Conservation (phyloP, 179 eudicot genomes). For the Amaranthus tricolor region DNA sequence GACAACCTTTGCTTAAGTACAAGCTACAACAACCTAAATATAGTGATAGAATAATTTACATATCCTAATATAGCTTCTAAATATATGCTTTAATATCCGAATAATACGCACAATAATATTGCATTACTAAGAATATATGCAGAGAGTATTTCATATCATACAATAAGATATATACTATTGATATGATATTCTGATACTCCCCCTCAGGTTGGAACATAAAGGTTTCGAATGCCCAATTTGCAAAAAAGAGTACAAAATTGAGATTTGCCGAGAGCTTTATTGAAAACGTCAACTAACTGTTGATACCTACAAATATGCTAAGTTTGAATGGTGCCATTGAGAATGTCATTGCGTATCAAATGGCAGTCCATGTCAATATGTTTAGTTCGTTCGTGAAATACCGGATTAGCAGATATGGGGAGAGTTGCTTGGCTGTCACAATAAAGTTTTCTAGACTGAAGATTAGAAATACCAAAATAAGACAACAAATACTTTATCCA, state of each 20-base stretch:
- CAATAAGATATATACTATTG: too few relatives aligned
- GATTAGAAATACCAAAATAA: neutral
- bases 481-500: neutral
- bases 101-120: too few relatives aligned
- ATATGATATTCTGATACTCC: too few relatives aligned
- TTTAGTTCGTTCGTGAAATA: conserved; percentile 7
- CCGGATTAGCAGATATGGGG: neutral
- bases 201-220: neutral
- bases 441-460: too few relatives aligned
- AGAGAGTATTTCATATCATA: too few relatives aligned
- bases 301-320: neutral
- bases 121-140: too few relatives aligned
- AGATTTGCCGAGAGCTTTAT: neutral
- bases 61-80: too few relatives aligned
- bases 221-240: neutral
- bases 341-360: neutral
- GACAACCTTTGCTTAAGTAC: too few relatives aligned
- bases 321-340: neutral
- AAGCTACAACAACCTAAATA: too few relatives aligned
- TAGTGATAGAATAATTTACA: too few relatives aligned
- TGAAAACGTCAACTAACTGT: neutral
- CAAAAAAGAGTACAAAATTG: neutral
- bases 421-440: conserved; percentile 10
- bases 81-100: too few relatives aligned
- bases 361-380: conserved; percentile 6